phyloP scores from a whole-genome alignment of 495 filamentous ascomycete genomes.

The Penicillium odoratum region DNA sequence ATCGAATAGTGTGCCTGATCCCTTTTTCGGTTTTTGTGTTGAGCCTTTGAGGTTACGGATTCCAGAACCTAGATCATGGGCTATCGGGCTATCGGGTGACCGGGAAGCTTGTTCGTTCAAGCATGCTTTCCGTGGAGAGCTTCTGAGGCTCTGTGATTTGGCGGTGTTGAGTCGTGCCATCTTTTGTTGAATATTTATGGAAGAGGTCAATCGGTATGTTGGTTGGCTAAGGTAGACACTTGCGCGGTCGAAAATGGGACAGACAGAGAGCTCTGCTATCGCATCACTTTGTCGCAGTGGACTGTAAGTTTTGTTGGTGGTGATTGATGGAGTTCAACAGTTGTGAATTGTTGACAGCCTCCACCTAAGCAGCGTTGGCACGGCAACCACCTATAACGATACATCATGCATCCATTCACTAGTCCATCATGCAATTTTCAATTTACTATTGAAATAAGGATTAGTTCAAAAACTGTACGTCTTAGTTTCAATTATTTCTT shows the following conservation, averaged over 20 bases:
- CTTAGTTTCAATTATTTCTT: too few relatives aligned
- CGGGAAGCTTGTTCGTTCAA: not conserved
- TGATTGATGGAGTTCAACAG: not conserved
- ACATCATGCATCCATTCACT: not conserved
- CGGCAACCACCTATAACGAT: not conserved
- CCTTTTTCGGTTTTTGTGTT: constrained; percentile 15
- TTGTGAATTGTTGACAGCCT: not conserved
- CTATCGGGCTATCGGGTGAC: not conserved
- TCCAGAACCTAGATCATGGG: not conserved
- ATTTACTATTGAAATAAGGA: too few relatives aligned
- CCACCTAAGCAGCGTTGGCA: constrained; percentile 5
- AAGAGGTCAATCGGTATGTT: not conserved
- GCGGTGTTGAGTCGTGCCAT: constrained; percentile 11
- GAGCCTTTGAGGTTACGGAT: constrained; percentile 5
- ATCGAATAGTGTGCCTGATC: constrained; percentile 26
- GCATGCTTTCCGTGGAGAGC: not conserved
- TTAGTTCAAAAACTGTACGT: too few relatives aligned
- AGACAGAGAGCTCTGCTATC: not conserved
- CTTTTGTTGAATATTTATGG: not conserved
- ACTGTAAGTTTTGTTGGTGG: not conserved
- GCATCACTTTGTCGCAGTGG: not conserved
- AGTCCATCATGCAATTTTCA: not conserved
- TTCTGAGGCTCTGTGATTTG: not conserved
- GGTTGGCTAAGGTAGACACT: not conserved
- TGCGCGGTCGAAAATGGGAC: not conserved